Evolutionary conservation across 208 protist species (phyloP), one percentile per base, ranked within the genome.

Genomic region (Trypanosoma rangeli): DNA sequence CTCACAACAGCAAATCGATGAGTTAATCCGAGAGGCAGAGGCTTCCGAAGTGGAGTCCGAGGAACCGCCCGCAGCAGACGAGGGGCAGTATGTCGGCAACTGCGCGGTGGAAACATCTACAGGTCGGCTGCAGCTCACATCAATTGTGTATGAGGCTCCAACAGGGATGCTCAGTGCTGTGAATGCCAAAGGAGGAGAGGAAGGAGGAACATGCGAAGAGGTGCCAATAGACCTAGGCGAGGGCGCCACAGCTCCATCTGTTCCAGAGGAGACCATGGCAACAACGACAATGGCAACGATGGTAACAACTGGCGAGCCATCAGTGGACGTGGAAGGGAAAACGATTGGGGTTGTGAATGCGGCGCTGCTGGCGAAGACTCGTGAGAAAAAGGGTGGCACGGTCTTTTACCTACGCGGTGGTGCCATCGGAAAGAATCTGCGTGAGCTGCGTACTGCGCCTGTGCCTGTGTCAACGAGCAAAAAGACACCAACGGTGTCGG

Each of bases 1-100:
- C 2, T 76, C 78, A 24, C 48, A 77, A 26, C 61, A 60, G 28
- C 81, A 89, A 48, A 53, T 86, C 24, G 72, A 80, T 62, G 58
- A 66, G 22, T 63, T 86, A 37, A 48, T 86, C 0, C 35, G 65
- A 10, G 76, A 80, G 49, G 78, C 72, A 2, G 79, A 83, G 29
- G 53, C 12, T 0, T 49, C 57, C 0, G 69, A 78, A 42, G 63
- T 35, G 24, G 24, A 57, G 2, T 52, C 18, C n/a, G 39, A 64
- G 9, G 60, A 33, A 58, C 31, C 16, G 44, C 28, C 18, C 22
- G 37, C 49, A 10, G 44, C 35, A 26, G 42, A 64, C n/a, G 33
- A 64, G 9, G 65, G 63, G 31, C 8, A 49, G 57, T 50, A 72
- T 59, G 57, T 59, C 28, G 5, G 61, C 10, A 46, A 46, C 10